Evolutionary conservation across 108 stramenopile species (phyloP).

Genomic region (Nannochloropsis oceanica): DNA sequence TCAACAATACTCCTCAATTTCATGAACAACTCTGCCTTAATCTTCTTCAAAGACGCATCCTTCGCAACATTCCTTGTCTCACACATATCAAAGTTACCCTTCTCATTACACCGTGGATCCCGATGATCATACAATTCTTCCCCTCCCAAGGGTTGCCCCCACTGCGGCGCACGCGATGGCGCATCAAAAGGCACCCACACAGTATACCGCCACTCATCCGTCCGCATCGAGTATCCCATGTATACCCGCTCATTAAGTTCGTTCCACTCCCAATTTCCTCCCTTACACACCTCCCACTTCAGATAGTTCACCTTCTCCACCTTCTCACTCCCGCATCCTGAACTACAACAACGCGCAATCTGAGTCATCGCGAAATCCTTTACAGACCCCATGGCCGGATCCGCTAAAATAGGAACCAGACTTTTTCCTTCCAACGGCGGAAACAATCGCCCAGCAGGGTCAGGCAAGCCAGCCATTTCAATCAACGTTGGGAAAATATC

Average conservation of each 20-base stretch:
- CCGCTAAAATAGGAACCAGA: background rate
- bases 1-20: background rate
- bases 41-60: background rate
- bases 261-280: background rate
- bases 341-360: background rate
- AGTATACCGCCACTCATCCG: background rate
- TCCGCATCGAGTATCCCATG: background rate
- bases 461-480: background rate
- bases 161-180: background rate
- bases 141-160: background rate
- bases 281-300: background rate
- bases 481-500: background rate
- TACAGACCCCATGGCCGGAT: background rate
- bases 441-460: background rate
- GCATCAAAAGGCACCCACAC: background rate
- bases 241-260: background rate
- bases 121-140: background rate
- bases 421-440: background rate
- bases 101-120: background rate
- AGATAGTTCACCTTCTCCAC: background rate
- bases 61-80: background rate
- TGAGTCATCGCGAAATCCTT: background rate
- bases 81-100: background rate
- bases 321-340: background rate
- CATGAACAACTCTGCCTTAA: background rate